Percentiles rank a stretch among this genome's conserved stretches.
Evolutionary conservation across 305 asterid genomes (phyloP).

Genomic region (Rubia balearica): DNA sequence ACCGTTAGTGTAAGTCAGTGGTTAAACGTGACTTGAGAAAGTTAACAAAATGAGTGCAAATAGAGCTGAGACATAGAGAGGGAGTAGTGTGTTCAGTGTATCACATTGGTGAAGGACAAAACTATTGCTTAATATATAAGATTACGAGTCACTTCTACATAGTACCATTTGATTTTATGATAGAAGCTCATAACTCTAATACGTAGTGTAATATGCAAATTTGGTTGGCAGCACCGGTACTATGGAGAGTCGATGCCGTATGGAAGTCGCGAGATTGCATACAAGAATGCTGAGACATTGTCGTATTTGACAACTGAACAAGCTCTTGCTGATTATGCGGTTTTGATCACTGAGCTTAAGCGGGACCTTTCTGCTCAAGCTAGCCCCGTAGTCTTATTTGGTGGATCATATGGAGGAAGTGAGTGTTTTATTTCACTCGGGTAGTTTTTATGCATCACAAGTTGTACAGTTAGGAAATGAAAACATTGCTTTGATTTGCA

Average conservation of each 20-base stretch:
- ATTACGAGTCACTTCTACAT: no score
- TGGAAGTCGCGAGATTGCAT: constrained; percentile 65
- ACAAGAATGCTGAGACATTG: constrained; percentile 54
- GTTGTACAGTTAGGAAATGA: background rate
- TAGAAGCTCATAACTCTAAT: no score
- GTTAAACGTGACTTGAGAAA: no score
- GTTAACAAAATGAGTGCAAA: no score
- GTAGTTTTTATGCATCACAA: background rate
- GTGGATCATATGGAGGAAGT: constrained; percentile 99
- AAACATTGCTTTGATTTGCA: constrained; percentile 18
- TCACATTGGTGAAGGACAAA: no score
- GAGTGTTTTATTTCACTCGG: constrained; percentile 5
- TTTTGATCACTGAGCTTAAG: constrained; percentile 70
- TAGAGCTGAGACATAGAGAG: no score
- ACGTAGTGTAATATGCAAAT: background rate
- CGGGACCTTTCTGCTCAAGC: constrained; percentile 65
- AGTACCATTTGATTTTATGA: no score
- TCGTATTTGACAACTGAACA: constrained; percentile 81
- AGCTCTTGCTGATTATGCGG: constrained; percentile 84
- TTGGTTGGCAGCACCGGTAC: constrained; percentile 73
- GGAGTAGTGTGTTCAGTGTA: no score
- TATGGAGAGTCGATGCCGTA: constrained; percentile 89
- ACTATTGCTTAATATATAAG: no score
- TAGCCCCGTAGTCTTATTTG: constrained; percentile 65
- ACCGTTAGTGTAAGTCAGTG: no score